Percentiles rank a stretch among this genome's conserved stretches.
Conservation (phyloP, 139 green algal species). For the Micromonas commoda region DNA sequence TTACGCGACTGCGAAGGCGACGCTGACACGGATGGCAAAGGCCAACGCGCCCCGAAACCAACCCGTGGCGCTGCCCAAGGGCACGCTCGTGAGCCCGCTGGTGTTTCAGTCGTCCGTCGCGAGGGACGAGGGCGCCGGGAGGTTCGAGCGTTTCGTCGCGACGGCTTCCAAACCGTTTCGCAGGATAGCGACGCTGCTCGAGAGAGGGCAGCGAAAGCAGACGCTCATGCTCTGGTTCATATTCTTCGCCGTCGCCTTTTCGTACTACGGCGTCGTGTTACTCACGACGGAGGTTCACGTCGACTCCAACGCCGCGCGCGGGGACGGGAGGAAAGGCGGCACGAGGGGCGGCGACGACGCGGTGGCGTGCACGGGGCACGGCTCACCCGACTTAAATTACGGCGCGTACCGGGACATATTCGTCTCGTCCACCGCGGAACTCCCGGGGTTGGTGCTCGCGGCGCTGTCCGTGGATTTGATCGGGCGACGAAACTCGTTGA, state of each 20-base stretch:
- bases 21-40: constrained; percentile 44
- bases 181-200: background rate
- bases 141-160: background rate
- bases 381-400: constrained; percentile 7
- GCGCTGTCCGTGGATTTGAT: constrained; percentile 44
- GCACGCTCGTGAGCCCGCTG: constrained; percentile 5
- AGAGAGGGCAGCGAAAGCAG: constrained; percentile 24
- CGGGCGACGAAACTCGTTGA: constrained; percentile 26
- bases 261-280: constrained; percentile 73
- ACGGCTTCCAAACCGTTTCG: background rate
- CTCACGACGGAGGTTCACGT: constrained; percentile 48
- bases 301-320: too few relatives aligned
- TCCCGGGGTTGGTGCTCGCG: constrained; percentile 47
- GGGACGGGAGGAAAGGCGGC: background rate
- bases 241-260: constrained; percentile 59
- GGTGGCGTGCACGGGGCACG: background rate
- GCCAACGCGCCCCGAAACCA: constrained; percentile 45
- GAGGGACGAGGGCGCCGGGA: background rate
- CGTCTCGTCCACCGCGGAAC: constrained; percentile 43
- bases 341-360: background rate
- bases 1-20: constrained; percentile 40
- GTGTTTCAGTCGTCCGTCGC: background rate
- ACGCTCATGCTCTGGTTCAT: constrained; percentile 60
- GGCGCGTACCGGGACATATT: constrained; percentile 47
- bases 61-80: constrained; percentile 36